phyloP scores from a whole-genome alignment of 192 early-diverging fungal species.

The Rhizophagus clarus region DNA sequence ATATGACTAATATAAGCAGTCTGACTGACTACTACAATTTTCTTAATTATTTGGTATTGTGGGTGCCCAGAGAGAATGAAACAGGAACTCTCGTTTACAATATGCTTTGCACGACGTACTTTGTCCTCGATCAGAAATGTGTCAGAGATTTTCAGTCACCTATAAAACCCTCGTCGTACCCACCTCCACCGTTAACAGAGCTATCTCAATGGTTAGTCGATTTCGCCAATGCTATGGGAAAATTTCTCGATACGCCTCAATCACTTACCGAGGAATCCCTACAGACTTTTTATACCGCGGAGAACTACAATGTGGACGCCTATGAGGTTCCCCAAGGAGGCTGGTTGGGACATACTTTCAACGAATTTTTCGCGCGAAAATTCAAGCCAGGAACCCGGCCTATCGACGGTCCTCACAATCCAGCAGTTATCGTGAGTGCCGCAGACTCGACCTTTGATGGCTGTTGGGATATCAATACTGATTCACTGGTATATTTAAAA shows the following conservation, averaged over 20 bases:
- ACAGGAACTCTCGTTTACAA: constrained; percentile 14
- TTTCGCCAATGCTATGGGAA: neutral
- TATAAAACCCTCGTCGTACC: no score
- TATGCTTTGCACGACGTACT: constrained; percentile 22
- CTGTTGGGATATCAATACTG: neutral
- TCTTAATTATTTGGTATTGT: constrained; percentile 14
- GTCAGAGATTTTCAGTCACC: constrained; percentile 4
- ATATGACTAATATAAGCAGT: neutral
- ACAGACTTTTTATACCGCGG: neutral
- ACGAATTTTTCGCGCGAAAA: constrained; percentile 19
- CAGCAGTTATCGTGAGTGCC: constrained; percentile 18
- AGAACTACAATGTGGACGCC: neutral
- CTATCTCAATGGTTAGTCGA: constrained; percentile 14
- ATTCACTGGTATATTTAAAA: constrained; percentile 3
- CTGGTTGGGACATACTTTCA: neutral
- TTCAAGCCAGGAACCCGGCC: constrained; percentile 19
- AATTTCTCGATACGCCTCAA: constrained; percentile 21
- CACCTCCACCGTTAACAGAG: neutral
- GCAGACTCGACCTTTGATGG: constrained; percentile 19
- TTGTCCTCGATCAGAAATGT: constrained; percentile 6
- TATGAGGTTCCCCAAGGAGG: neutral
- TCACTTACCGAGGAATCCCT: constrained; percentile 23
- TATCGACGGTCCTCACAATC: neutral
- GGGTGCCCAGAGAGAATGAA: constrained; percentile 26
- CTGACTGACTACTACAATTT: neutral